Percentiles rank a stretch among this genome's conserved stretches.
phyloP scores from a whole-genome alignment of 2,329 filamentous ascomycete genomes.

The Tolypocladium tundrense region DNA sequence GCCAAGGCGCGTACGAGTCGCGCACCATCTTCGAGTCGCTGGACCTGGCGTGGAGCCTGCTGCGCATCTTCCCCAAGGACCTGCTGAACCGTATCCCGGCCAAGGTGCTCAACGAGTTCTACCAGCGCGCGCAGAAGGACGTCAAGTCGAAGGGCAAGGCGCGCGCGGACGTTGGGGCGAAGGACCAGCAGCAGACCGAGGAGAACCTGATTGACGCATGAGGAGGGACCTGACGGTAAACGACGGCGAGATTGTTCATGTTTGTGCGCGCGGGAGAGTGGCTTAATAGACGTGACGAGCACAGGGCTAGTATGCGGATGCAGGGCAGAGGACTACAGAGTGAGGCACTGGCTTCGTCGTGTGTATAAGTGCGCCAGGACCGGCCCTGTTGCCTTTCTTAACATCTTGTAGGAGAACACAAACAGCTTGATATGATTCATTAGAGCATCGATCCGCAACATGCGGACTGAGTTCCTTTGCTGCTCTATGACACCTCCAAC shows the following conservation, averaged over 20 bases:
- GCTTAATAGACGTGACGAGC: slow-evolving; percentile 1
- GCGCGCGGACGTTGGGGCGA: slow-evolving; percentile 28
- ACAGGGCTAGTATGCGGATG: not conserved
- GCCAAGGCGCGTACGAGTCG: slow-evolving; percentile 84
- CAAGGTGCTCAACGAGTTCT: slow-evolving; percentile 76
- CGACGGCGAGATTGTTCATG: not conserved
- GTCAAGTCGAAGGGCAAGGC: slow-evolving; percentile 54
- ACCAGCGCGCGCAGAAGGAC: slow-evolving; percentile 56
- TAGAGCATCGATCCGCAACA: not conserved
- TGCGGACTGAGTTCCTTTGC: not conserved
- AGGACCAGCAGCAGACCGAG: slow-evolving; percentile 34
- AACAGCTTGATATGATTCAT: not conserved
- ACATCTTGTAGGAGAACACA: not conserved
- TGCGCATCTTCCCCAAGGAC: slow-evolving; percentile 97
- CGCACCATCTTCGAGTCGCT: slow-evolving; percentile 88
- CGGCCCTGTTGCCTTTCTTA: not conserved
- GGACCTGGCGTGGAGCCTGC: slow-evolving; percentile 90
- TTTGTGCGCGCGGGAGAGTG: not conserved
- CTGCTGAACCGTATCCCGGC: slow-evolving; percentile 88
- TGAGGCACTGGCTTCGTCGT: not conserved
- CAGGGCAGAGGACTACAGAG: not conserved
- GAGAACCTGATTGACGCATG: slow-evolving; percentile 53
- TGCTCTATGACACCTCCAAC: not conserved
- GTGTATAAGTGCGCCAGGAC: slow-evolving; percentile 1
- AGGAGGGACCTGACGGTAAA: slow-evolving; percentile 1